Base-by-base conservation (phyloP, 2,329 filamentous ascomycete genomes). In the Sporothrix schenckii region DNA sequence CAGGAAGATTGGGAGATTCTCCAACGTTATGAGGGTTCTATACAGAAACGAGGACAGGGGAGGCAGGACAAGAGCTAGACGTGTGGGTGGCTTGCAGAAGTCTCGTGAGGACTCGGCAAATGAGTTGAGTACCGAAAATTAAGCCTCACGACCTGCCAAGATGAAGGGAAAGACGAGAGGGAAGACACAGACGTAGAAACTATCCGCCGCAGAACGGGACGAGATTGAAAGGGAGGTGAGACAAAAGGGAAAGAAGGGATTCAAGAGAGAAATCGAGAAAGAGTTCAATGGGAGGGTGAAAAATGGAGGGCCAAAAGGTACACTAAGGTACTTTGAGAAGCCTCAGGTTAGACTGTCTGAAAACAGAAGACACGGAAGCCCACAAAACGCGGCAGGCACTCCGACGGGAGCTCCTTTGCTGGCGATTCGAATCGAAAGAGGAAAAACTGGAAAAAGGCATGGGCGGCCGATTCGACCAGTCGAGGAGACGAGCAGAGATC, bases 101-200 rank as follows among this genome's bases (percentile, higher is more conserved):
- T 68, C n/a, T 50, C 39, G 52, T 56, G 66, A 44, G 30, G 66
- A 49, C 7, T 27, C 34, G 52, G 58, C 24, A 9, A 66, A 47
- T n/a, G 21, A 47, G 21, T 47, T 24, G 52, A 24, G 34, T 19
- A 24, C 21, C 27, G 53, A 69, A 61, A 41, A 52, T 50, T 19
- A 61, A 50, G 50, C 54, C 54, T 52, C 44, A 52, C 66, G 44
- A 61, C 53, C 41, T 69, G 41, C 53, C 66, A 44, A 47, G 7
- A 11, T 14, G 49, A 19, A 19, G 39, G 66, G 19, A 6, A 30
- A 30, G 27, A 30, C 27, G 27, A 30, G 27, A 30, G 4, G 39
- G 66, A 24, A 6, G 27, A 21, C 24, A 39, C 24, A n/a, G 44
- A 61, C 44, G 53, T 41, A 52, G 44, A 52, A 69, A 61, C 53